Evolutionary conservation across 1,139 yeast genomes (phyloP).

Genomic region (Hemisphaericaspora lyxosophila): DNA sequence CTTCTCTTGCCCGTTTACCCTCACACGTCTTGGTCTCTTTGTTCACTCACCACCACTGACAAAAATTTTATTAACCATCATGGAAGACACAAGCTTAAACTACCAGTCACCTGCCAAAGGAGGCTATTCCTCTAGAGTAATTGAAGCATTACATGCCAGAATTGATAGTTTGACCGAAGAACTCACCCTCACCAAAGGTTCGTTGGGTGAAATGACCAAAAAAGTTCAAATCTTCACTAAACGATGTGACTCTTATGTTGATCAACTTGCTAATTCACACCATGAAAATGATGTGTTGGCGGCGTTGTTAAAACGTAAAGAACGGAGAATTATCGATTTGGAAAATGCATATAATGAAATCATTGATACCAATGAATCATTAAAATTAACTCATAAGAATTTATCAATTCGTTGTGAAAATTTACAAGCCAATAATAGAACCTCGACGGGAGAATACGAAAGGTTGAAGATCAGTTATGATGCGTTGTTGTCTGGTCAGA

Average conservation of each 20-base stretch:
- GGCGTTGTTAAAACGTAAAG: constrained; percentile 62
- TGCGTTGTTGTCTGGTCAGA: constrained; percentile 55
- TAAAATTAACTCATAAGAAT: constrained; percentile 48
- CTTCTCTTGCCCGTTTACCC: too few relatives aligned
- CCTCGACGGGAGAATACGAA: constrained; percentile 53
- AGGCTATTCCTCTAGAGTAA: constrained; percentile 32
- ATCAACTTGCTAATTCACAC: constrained; percentile 66
- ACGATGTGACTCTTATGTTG: constrained; percentile 60
- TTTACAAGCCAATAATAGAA: constrained; percentile 47
- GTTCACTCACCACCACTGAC: too few relatives aligned
- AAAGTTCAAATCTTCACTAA: constrained; percentile 47
- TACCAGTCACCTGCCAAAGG: background rate
- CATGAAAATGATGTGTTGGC: constrained; percentile 70
- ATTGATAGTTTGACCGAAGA: constrained; percentile 54
- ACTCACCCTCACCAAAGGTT: constrained; percentile 41
- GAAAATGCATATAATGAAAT: constrained; percentile 55
- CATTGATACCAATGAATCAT: constrained; percentile 42
- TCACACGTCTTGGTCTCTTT: too few relatives aligned
- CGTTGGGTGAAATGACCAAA: constrained; percentile 43
- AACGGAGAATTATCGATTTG: constrained; percentile 60
- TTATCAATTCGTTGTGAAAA: constrained; percentile 50
- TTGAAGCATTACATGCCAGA: constrained; percentile 56
- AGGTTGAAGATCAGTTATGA: constrained; percentile 63
- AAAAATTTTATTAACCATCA: too few relatives aligned
- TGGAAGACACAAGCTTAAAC: background rate